Evolutionary conservation across 345 rosid genomes (phyloP), one percentile per base, ranked within the genome.

Genomic region (Mangifera indica): DNA sequence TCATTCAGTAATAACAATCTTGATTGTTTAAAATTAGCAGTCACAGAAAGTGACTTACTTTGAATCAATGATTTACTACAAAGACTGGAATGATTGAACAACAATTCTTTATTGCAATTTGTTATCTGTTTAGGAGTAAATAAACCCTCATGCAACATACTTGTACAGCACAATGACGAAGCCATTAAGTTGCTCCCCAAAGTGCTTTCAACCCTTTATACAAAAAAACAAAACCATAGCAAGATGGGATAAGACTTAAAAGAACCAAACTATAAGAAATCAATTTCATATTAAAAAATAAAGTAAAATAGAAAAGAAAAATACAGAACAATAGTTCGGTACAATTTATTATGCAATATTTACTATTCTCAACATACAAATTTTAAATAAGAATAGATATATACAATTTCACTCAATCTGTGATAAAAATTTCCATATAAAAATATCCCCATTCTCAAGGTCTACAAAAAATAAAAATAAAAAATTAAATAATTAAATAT

Each of bases 161-260:
- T 66, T 8, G 75, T 62, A 14, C 74, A 76, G 78, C 73, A 79
- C 17, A 79, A 74, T 17, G 84, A 54, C 40, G 80, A 61, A 68
- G 84, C 73, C 89, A 86, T 86, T 63, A 11, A 71, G 20, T 69
- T 57, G 72, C 51, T 69, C 22, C 3, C 32, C 42, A n/a, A 71
- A 58, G 6, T 8, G 5, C 57, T 29, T 49, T 42, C n/a, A 53
- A 59, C 44, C 26, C 26, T 64, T 67, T 59, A 17, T 53, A 49
- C 54, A 74, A 60, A 66, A 32, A 58, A 7, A 55, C 37, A 22
- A 25, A 62, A 29, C 7, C 46, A 25, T 4, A 49, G 10, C 66
- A 34, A 42, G 58, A 63, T 63, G 4, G 24, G 63, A 14, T 18
- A 8, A 48, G 3, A 21, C 66, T 44, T 44, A 32, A 48, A 46